Conservation (phyloP, 805 yeast genomes). For the Barnettozyma botsteinii region DNA sequence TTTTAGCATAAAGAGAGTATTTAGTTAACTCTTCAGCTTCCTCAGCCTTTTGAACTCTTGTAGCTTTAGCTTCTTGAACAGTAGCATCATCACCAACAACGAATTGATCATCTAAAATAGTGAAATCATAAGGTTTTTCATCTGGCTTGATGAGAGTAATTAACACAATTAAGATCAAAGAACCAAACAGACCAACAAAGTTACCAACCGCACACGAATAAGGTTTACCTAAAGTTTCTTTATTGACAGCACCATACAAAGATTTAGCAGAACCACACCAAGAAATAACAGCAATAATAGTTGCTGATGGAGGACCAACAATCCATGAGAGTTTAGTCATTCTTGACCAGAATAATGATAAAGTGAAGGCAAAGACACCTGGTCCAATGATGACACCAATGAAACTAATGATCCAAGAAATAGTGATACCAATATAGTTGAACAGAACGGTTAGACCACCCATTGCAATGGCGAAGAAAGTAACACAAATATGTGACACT, state of each 20-base stretch:
- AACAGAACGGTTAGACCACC: conserved; percentile 34
- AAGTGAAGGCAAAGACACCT: conserved; percentile 30
- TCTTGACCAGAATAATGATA: conserved; percentile 30
- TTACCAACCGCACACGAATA: conserved; percentile 20
- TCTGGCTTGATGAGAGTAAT: conserved; percentile 28
- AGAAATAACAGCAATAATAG: conserved; percentile 20
- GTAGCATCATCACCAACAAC: conserved; percentile 32
- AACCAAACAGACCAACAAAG: conserved; percentile 17
- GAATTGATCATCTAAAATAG: conserved; percentile 17
- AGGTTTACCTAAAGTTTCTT: conserved; percentile 15
- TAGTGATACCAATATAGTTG: conserved; percentile 36
- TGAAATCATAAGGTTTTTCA: conserved; percentile 20
- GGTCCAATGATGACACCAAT: conserved; percentile 36
- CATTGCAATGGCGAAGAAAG: conserved; percentile 35
- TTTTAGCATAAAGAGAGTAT: conserved; percentile 2
- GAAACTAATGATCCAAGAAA: conserved; percentile 36
- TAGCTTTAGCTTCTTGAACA: conserved; percentile 27
- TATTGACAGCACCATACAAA: conserved; percentile 19
- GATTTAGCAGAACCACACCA: conserved; percentile 23
- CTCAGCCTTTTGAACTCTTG: conserved; percentile 15
- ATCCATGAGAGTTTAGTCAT: conserved; percentile 13
- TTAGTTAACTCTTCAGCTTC: conserved; percentile 26
- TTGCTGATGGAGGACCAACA: conserved; percentile 24
- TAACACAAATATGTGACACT: conserved; percentile 30
- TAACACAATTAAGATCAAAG: conserved; percentile 27